Conservation (phyloP, 179 eudicot species). For the Spergularia azorica region DNA sequence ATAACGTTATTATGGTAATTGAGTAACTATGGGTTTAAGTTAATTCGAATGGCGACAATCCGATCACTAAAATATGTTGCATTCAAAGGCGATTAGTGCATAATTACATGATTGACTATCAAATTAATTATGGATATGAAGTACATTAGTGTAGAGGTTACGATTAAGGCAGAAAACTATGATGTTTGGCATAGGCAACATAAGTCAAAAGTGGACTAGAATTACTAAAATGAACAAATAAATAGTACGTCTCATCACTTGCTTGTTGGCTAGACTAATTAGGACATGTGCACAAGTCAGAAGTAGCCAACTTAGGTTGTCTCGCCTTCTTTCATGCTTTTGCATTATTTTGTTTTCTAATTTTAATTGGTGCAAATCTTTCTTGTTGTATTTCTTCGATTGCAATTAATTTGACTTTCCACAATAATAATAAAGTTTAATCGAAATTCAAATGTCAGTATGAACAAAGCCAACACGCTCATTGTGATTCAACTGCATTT, state of each 20-base stretch:
- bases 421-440: no score
- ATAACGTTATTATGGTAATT: no score
- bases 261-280: not conserved
- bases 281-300: constrained; percentile 29
- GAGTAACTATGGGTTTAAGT: no score
- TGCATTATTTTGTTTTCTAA: not conserved
- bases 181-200: not conserved
- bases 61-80: no score
- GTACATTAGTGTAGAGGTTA: constrained; percentile 1
- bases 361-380: not conserved
- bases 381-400: constrained; percentile 18
- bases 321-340: constrained; percentile 1
- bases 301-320: not conserved
- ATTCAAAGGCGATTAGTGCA: no score
- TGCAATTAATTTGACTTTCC: not conserved
- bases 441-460: no score
- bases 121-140: no score
- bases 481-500: no score
- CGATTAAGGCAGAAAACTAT: not conserved
- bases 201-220: not conserved
- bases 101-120: no score
- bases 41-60: no score
- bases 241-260: not conserved
- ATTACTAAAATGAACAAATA: constrained; percentile 9
- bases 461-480: no score